These are phyloP conservation scores for Paecilomyces sp. DNA, from an alignment of 2,329 filamentous ascomycete species.

Conservation along the genomic window DNA sequence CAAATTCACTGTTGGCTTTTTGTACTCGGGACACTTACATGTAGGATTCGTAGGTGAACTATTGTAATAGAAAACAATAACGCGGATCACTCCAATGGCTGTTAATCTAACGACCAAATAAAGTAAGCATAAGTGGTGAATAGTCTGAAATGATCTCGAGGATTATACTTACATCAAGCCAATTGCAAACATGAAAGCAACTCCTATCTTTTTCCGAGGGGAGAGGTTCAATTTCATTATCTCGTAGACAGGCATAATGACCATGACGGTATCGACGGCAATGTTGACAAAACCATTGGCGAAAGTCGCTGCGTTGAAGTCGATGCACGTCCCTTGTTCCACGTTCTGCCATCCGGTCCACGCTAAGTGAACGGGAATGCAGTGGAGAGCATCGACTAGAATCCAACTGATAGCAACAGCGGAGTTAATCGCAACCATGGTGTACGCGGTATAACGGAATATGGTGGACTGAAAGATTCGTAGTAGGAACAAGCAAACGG, in stretches of 20 bases:
- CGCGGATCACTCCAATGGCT: background rate
- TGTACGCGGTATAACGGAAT: constrained; percentile 12
- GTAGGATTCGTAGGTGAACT: background rate
- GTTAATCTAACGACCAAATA: background rate
- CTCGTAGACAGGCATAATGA: background rate
- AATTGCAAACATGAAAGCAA: background rate
- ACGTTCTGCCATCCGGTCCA: background rate
- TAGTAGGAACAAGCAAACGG: constrained; percentile 16
- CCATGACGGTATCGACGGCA: background rate
- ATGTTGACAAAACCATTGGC: background rate
- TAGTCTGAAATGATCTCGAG: background rate
- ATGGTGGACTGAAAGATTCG: constrained; percentile 12
- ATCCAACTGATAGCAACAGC: background rate
- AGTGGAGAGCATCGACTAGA: background rate
- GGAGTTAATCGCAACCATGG: constrained; percentile 10
- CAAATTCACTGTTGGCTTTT: background rate
- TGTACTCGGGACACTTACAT: background rate
- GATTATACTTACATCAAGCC: background rate
- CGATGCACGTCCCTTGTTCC: background rate
- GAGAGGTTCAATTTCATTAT: background rate
- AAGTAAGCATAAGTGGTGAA: background rate
- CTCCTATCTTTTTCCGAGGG: background rate
- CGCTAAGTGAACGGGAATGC: background rate
- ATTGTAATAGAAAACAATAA: background rate
- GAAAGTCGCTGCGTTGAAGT: background rate